Conservation (phyloP, 495 filamentous ascomycete species). For the Cercophora newfieldiana region DNA sequence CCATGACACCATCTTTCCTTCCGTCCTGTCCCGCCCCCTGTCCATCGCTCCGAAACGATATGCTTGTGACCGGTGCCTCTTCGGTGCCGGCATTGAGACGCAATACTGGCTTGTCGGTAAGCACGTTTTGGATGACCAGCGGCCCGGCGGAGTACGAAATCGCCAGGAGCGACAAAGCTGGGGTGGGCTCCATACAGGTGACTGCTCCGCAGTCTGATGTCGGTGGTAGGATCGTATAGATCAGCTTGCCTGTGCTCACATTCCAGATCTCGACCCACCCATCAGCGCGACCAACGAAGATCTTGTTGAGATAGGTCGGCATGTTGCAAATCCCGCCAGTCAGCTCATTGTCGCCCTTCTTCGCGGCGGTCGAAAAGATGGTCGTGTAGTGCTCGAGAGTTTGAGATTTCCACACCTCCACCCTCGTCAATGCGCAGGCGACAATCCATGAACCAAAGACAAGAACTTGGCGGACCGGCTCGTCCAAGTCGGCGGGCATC, state of each 20-base stretch:
- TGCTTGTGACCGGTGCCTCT: slow-evolving; percentile 66
- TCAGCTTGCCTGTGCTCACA: slow-evolving; percentile 80
- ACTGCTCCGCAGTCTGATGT: slow-evolving; percentile 67
- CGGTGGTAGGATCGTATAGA: slow-evolving; percentile 79
- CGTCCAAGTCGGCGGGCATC: slow-evolving; percentile 55
- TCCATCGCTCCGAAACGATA: slow-evolving; percentile 91
- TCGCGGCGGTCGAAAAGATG: slow-evolving; percentile 51
- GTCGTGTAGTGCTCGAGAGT: slow-evolving; percentile 89
- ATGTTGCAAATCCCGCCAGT: slow-evolving; percentile 75
- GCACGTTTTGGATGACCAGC: slow-evolving; percentile 76
- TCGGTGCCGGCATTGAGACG: slow-evolving; percentile 60
- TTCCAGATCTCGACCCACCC: slow-evolving; percentile 98
- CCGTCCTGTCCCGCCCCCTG: slow-evolving; percentile 87
- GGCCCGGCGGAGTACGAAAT: slow-evolving; percentile 80
- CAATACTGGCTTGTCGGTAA: slow-evolving; percentile 68
- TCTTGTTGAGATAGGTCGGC: slow-evolving; percentile 94
- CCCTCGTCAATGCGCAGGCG: slow-evolving; percentile 68
- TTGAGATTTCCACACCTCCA: slow-evolving; percentile 87
- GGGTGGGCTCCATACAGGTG: slow-evolving; percentile 77
- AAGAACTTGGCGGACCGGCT: slow-evolving; percentile 74
- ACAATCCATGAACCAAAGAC: slow-evolving; percentile 92
- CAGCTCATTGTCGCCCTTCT: slow-evolving; percentile 57
- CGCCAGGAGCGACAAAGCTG: slow-evolving; percentile 81
- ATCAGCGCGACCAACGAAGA: slow-evolving; percentile 81
- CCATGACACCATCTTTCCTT: slow-evolving; percentile 78